Base-by-base conservation (phyloP, 1,139 yeast species). In the Candida sp. region DNA sequence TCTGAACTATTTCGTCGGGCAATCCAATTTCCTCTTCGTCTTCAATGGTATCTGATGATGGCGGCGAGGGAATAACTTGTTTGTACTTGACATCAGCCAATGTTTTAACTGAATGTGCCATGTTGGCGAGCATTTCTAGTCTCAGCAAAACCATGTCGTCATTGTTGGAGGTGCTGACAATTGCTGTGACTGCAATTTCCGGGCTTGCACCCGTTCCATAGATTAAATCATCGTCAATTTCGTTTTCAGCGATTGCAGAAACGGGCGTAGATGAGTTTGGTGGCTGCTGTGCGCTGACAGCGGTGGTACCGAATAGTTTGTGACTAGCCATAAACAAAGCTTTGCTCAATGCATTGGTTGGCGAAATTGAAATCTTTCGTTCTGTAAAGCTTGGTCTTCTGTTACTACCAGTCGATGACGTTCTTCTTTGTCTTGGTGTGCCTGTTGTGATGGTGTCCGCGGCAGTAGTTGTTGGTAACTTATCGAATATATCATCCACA, bases 401-500 rank as follows among this genome's bases (percentile, higher is more conserved):
- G 51, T 72, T 78, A 48, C 71, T 66, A 7, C 67, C 69, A 11
- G 43, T 47, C 43, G 42, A 42, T 1, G 79, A 73, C 33, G 65
- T 63, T 46, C 76, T 62, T 54, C 75, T 62, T 46, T 61, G 49
- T 12, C 33, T 34, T n/a, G 37, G 5, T 47, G 48, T 25, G 32
- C 42, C 30, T 44, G 54, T 53, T 26, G 57, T 31, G 26, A 17
- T 42, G 48, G 27, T 37, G 34, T n/a, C 84, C 49, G 82, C 72
- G 0, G 17, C 17, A 17, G 90, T 89, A 2, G 88, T 86, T 56
- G 80, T 80, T 2, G 90, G 94, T 50, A 93, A 74, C 65, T 92
- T 96, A 68, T 94, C 98, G 7, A 98, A 98, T 51, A 94, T 76
- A 1, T 97, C 96, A 70, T 94, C 94, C 8, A 94, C 98, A 4